Conservation (phyloP, 371 early-diverging fungal genomes). For the Entomophthora muscae region DNA sequence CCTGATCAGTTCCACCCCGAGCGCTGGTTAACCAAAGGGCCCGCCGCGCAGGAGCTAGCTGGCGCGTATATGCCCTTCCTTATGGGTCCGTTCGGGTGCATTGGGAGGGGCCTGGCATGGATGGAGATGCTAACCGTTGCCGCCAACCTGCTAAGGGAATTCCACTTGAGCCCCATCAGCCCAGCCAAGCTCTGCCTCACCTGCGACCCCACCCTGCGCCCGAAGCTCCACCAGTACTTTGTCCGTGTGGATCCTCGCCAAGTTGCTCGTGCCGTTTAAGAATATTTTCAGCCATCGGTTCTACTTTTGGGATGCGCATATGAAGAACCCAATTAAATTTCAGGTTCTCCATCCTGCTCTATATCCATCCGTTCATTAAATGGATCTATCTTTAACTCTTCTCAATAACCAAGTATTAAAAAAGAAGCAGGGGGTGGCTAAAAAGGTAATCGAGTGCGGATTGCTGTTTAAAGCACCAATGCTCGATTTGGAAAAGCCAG, state of each 20-base stretch:
- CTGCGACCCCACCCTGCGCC: not conserved
- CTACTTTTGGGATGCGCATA: no score
- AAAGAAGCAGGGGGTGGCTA: no score
- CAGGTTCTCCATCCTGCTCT: no score
- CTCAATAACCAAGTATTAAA: no score
- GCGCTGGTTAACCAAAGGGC: not conserved
- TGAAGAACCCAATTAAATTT: no score
- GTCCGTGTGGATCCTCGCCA: not conserved
- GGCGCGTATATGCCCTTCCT: not conserved
- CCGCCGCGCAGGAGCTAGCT: not conserved
- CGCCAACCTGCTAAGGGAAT: not conserved
- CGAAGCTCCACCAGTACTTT: not conserved
- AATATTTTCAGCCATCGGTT: no score
- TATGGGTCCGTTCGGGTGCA: not conserved
- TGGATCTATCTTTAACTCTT: no score
- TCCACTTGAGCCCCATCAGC: not conserved
- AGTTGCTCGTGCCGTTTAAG: no score
- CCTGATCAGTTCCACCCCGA: constrained; percentile 2
- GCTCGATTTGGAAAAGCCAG: no score
- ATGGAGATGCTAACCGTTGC: not conserved
- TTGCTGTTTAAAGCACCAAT: no score
- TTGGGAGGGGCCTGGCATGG: not conserved
- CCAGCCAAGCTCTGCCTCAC: not conserved
- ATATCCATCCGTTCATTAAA: no score
- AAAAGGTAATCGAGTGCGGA: no score